Evolutionary conservation across 257 asterid genomes (phyloP).

Genomic region (Solanum infundibuliforme): DNA sequence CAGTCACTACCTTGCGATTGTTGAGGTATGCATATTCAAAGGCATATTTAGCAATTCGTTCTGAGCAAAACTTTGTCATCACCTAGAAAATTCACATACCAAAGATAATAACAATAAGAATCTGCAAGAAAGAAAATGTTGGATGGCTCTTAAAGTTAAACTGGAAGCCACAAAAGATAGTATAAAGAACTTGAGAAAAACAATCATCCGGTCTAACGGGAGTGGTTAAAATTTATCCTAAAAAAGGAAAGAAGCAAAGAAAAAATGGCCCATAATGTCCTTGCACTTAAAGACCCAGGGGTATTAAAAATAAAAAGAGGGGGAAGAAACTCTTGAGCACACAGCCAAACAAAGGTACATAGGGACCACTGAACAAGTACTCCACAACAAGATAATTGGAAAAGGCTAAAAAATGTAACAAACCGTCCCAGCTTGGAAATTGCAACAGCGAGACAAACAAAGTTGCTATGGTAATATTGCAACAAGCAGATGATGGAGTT

Average conservation of each 20-base stretch:
- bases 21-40: conserved; percentile 97
- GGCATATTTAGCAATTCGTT: conserved; percentile 89
- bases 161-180: background rate
- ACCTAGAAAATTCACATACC: conserved; percentile 36
- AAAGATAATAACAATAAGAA: background rate
- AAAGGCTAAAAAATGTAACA: background rate
- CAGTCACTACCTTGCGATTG: conserved; percentile 90
- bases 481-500: background rate
- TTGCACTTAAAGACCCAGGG: background rate
- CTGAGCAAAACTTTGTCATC: conserved; percentile 95
- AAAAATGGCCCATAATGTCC: background rate
- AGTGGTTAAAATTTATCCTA: background rate
- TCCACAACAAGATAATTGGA: background rate
- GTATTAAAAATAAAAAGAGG: background rate
- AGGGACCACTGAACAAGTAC: background rate
- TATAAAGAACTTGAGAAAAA: background rate
- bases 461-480: background rate
- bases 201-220: background rate
- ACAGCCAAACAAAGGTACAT: background rate
- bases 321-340: background rate
- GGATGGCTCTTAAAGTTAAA: background rate
- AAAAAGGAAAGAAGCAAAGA: background rate
- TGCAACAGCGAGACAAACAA: background rate
- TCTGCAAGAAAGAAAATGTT: background rate
- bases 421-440: background rate